Percentiles rank a stretch among this genome's conserved stretches.
These are phyloP conservation scores for Plasmodium reichenowi DNA, from an alignment of 169 alveolate genomes.

Conservation along the genomic window DNA sequence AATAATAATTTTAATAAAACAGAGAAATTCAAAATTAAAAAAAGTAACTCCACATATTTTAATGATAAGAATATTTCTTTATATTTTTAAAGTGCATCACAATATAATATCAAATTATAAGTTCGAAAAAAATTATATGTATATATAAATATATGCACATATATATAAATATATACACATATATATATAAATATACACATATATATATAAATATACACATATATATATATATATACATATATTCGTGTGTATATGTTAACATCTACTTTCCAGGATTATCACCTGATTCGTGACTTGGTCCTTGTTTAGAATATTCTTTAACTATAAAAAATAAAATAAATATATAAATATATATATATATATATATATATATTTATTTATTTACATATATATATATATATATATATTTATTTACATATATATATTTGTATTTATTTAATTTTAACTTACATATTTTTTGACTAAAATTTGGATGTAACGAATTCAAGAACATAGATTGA, in stretches of 20 bases:
- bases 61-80: slow-evolving; percentile 22
- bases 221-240: too few relatives aligned
- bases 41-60: slow-evolving; percentile 54
- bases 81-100: slow-evolving; percentile 14
- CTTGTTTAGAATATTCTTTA: slow-evolving; percentile 28
- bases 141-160: too few relatives aligned
- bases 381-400: background rate
- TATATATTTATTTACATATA: background rate
- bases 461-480: slow-evolving; percentile 56
- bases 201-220: too few relatives aligned
- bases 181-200: too few relatives aligned
- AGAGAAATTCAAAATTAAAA: background rate
- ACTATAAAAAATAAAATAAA: slow-evolving; percentile 27
- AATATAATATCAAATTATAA: too few relatives aligned
- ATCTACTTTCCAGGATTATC: background rate
- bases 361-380: background rate
- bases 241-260: too few relatives aligned
- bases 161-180: too few relatives aligned
- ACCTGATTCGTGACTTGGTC: background rate
- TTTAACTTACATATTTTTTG: slow-evolving; percentile 41
- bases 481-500: slow-evolving; percentile 14
- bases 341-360: background rate
- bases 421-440: background rate
- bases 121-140: background rate
- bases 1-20: background rate